These are phyloP conservation scores for Barnettozyma vustinii DNA, from an alignment of 805 yeast species.

Conservation along the genomic window DNA sequence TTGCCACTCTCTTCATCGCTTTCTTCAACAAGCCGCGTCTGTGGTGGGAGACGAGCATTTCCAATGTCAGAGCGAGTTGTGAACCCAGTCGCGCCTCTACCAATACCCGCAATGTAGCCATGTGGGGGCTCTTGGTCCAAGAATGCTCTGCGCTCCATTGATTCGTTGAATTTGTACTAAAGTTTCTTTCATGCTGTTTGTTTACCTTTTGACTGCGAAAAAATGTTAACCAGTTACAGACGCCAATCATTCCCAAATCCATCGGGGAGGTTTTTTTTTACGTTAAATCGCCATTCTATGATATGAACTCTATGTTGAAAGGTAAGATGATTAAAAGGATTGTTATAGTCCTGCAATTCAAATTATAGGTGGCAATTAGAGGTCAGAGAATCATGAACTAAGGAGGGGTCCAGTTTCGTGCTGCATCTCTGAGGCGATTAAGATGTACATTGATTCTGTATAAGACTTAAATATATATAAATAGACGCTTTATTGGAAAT, in stretches of 20 bases:
- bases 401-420: too few relatives aligned
- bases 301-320: too few relatives aligned
- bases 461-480: neutral
- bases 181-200: neutral
- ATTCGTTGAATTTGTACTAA: neutral
- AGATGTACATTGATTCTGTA: neutral
- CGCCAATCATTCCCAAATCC: too few relatives aligned
- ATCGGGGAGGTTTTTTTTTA: too few relatives aligned
- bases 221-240: neutral
- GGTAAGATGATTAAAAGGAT: too few relatives aligned
- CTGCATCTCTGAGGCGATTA: neutral
- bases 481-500: constrained; percentile 34
- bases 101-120: constrained; percentile 88
- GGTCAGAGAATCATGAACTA: too few relatives aligned
- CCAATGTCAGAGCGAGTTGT: constrained; percentile 79
- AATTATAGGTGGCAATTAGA: too few relatives aligned
- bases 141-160: constrained; percentile 55
- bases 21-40: constrained; percentile 20
- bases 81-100: constrained; percentile 94
- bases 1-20: constrained; percentile 18
- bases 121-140: constrained; percentile 83
- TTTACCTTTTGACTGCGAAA: neutral
- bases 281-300: too few relatives aligned
- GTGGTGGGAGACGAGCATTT: constrained; percentile 32
- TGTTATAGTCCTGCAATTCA: too few relatives aligned